phyloP scores from a whole-genome alignment of 768 basidiomycete genomes.

The Lepiota venenata region DNA sequence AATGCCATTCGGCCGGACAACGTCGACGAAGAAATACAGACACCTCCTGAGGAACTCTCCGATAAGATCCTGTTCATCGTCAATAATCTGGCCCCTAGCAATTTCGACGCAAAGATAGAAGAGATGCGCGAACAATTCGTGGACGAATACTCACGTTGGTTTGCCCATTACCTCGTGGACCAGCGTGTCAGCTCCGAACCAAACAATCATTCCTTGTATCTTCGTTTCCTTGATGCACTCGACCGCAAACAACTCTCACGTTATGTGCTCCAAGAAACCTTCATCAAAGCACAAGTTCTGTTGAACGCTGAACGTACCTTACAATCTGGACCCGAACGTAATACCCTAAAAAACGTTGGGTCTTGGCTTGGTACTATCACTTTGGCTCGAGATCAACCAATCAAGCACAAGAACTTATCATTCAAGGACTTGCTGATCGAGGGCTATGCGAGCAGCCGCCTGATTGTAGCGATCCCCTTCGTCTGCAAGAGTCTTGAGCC shows the following conservation, averaged over 20 bases:
- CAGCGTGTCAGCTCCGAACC: slow-evolving; percentile 95
- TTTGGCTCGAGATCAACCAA: slow-evolving; percentile 87
- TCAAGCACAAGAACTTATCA: slow-evolving; percentile 89
- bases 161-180: slow-evolving; percentile 96
- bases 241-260: slow-evolving; percentile 63
- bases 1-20: slow-evolving; percentile 73
- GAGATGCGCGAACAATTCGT: slow-evolving; percentile 88
- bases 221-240: slow-evolving; percentile 88
- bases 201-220: slow-evolving; percentile 94
- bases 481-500: slow-evolving; percentile 96
- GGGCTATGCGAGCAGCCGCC: slow-evolving; percentile 87
- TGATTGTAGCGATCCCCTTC: slow-evolving; percentile 95
- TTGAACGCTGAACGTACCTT: slow-evolving; percentile 92
- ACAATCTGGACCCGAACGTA: slow-evolving; percentile 80
- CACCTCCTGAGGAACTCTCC: slow-evolving; percentile 82
- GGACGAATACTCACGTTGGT: slow-evolving; percentile 87
- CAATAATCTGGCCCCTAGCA: slow-evolving; percentile 94
- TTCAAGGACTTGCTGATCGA: slow-evolving; percentile 98
- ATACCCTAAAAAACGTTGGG: slow-evolving; percentile 88
- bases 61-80: slow-evolving; percentile 97
- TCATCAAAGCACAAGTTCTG: slow-evolving; percentile 78
- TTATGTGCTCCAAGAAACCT: slow-evolving; percentile 91
- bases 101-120: slow-evolving; percentile 81
- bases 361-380: slow-evolving; percentile 95
- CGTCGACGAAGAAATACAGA: slow-evolving; percentile 55